Percentiles rank a stretch among this genome's conserved stretches.
Evolutionary conservation across 1,284 basidiomycete genomes (phyloP).

Genomic region (Tilletia horrida): DNA sequence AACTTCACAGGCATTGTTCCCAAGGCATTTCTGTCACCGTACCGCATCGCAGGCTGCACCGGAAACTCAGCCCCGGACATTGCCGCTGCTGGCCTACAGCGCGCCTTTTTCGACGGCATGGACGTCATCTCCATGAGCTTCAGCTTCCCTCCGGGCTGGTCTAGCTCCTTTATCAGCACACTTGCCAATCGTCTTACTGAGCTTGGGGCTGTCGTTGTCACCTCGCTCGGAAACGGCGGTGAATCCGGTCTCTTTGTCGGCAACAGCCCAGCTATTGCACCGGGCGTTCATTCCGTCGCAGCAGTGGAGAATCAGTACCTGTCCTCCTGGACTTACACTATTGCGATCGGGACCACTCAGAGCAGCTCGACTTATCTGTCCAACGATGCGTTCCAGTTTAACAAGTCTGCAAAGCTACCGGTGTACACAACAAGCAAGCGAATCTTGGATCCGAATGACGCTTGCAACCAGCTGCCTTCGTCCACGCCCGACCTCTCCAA

Average conservation of each 20-base stretch:
- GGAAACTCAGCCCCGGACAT: slow-evolving; percentile 53
- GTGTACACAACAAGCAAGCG: slow-evolving; percentile 34
- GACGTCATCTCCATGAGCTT: slow-evolving; percentile 63
- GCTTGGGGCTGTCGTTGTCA: slow-evolving; percentile 34
- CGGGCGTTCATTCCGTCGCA: slow-evolving; percentile 46
- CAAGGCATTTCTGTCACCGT: slow-evolving; percentile 47
- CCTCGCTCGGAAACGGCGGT: slow-evolving; percentile 57
- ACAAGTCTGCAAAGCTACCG: slow-evolving; percentile 26
- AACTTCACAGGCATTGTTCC: slow-evolving; percentile 42
- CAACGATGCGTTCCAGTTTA: slow-evolving; percentile 31
- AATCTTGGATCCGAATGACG: slow-evolving; percentile 32
- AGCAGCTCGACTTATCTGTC: slow-evolving; percentile 26
- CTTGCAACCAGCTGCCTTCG: slow-evolving; percentile 32
- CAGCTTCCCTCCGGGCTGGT: slow-evolving; percentile 57
- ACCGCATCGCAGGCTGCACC: slow-evolving; percentile 57
- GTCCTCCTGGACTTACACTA: slow-evolving; percentile 26
- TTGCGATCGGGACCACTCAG: slow-evolving; percentile 18
- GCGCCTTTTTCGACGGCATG: slow-evolving; percentile 42
- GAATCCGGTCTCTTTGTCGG: slow-evolving; percentile 55
- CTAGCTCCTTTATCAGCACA: slow-evolving; percentile 26
- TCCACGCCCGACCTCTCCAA: slow-evolving; percentile 36
- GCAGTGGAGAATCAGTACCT: slow-evolving; percentile 49
- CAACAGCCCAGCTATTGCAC: slow-evolving; percentile 54
- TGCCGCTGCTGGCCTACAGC: slow-evolving; percentile 54
- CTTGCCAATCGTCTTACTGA: slow-evolving; percentile 29